Base-by-base conservation (phyloP, 164 flowering plant genomes). In the Houttuynia cordata region DNA sequence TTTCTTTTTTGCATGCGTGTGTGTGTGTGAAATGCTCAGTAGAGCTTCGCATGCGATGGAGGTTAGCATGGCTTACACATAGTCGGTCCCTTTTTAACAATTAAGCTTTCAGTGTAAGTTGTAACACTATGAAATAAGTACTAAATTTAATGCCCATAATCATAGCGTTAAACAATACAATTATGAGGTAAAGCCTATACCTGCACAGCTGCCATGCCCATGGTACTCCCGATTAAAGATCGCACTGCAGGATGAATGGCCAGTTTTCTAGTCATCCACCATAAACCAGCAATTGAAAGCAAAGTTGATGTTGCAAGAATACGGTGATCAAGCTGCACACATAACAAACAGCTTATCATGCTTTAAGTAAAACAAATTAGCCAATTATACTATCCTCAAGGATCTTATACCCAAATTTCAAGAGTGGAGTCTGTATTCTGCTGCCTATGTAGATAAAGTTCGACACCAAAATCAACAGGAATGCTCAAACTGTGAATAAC, bases 131-230 rank as follows among this genome's bases (percentile, higher is more conserved):
- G 22, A 52, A 8, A n/a, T 8, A 52, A 18, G 17, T 12, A 1
- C 19, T 8, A 52, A 18, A 18, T 19, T 5, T 12, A 7, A 23
- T 23, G 40, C 24, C 37, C 37, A 6, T 2, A 2, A 30, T 30
- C 6, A 6, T 2, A 30, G 6, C 6, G 37, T 30, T 6, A 53
- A 53, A 18, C 0, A 56, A 24, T 9, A 18, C 37, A 24, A 9
- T 15, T 37, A 34, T 19, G 34, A 57, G 24, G 45, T 37, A 19
- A 63, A 58, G 19, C 39, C 49, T 49, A 52, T 65, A 89, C 97
- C 89, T 89, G 97, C 58, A 86, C 78, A 63, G 81, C 83, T 67
- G 96, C 91, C 97, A 93, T 88, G 70, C 95, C 96, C 59, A 85
- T 18, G n/a, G 83, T 80, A 74, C 80, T 84, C 58, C 87, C 87